Conservation (phyloP, 192 early-diverging fungal genomes). For the Coemansia sp. region DNA sequence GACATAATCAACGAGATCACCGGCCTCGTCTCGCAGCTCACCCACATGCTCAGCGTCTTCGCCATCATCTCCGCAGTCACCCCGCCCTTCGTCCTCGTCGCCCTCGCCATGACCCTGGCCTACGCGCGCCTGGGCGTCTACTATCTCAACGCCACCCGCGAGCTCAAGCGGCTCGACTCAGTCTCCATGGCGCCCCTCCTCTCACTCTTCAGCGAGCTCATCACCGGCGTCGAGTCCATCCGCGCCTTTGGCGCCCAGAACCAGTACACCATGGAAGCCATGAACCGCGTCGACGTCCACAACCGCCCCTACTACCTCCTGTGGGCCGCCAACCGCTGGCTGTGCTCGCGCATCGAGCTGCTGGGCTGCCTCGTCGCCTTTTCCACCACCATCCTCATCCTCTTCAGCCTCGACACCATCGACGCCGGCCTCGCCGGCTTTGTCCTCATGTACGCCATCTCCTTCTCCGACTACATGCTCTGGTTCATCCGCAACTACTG, state of each 20-base stretch:
- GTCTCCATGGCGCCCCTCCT: conserved; percentile 73
- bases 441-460: conserved; percentile 79
- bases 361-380: conserved; percentile 78
- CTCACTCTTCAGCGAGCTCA: conserved; percentile 81
- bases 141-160: conserved; percentile 79
- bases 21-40: conserved; percentile 56
- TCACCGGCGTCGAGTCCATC: conserved; percentile 75
- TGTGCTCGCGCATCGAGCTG: conserved; percentile 81
- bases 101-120: conserved; percentile 55
- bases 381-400: conserved; percentile 65
- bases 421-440: conserved; percentile 90
- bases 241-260: conserved; percentile 82
- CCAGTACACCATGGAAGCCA: conserved; percentile 68
- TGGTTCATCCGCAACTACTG: conserved; percentile 84
- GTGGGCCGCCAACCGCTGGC: conserved; percentile 91
- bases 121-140: conserved; percentile 68
- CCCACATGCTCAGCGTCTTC: conserved; percentile 60
- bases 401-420: conserved; percentile 58
- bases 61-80: conserved; percentile 65
- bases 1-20: conserved; percentile 55
- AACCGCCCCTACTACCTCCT: conserved; percentile 86
- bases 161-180: conserved; percentile 88
- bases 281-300: conserved; percentile 68
- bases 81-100: conserved; percentile 74
- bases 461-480: conserved; percentile 77